phyloP scores from a whole-genome alignment of 495 filamentous ascomycete species.

The Symbiotaphrina buchneri region DNA sequence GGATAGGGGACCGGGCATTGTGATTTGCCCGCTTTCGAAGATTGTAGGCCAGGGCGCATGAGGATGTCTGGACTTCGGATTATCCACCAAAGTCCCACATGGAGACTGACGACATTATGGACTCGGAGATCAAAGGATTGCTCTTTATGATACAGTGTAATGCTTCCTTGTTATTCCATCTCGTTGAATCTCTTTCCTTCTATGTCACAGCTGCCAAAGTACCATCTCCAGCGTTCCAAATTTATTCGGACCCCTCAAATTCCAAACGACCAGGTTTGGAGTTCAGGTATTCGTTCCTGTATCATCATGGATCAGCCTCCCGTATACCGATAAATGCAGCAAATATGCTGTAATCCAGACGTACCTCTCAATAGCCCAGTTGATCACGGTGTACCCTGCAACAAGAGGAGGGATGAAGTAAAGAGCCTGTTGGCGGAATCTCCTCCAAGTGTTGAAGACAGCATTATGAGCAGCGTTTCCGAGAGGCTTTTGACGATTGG shows the following conservation, averaged over 20 bases:
- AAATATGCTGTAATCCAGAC: slow-evolving; percentile 9
- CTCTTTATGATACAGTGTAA: too few relatives aligned
- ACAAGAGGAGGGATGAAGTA: slow-evolving; percentile 65
- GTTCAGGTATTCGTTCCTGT: slow-evolving; percentile 79
- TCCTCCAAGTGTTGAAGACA: slow-evolving; percentile 41
- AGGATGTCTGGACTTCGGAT: too few relatives aligned
- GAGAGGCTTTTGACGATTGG: slow-evolving; percentile 42
- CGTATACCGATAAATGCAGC: neutral
- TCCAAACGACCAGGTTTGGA: slow-evolving; percentile 64
- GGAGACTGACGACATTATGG: too few relatives aligned
- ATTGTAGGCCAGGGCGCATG: too few relatives aligned
- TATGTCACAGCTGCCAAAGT: neutral
- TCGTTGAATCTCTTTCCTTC: too few relatives aligned
- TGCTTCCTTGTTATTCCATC: too few relatives aligned
- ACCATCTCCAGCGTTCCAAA: too few relatives aligned
- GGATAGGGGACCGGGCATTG: too few relatives aligned
- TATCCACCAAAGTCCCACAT: too few relatives aligned
- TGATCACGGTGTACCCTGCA: slow-evolving; percentile 50
- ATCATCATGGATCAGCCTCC: slow-evolving; percentile 7
- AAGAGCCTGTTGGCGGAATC: slow-evolving; percentile 43
- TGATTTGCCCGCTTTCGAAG: too few relatives aligned
- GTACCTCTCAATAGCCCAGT: slow-evolving; percentile 74
- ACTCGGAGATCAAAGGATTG: too few relatives aligned
- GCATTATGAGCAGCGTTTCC: slow-evolving; percentile 36
- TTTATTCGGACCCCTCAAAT: too few relatives aligned